Evolutionary conservation across 2,329 filamentous ascomycete species (phyloP), one percentile per base, ranked within the genome.

Genomic region (Canariomyces notabilis): DNA sequence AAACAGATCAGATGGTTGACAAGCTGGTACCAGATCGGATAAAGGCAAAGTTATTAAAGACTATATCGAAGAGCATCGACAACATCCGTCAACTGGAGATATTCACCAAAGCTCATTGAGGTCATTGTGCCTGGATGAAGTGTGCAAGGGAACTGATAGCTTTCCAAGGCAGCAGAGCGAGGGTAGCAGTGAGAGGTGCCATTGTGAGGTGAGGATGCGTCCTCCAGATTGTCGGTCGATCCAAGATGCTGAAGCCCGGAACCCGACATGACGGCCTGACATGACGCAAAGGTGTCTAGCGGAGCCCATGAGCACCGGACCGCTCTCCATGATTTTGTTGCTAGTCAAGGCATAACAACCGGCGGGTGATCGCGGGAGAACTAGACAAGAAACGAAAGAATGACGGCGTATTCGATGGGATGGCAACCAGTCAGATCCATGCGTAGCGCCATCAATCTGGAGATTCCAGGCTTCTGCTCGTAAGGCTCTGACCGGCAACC

Each of bases 401-500:
- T 44, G 40, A 48, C 42, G 45, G 42, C 39, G 36, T 40, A 22
- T n/a, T 37, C 29, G 15, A 20, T 9, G 23, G n/a, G 21, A 32
- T 31, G 19, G 37, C 15, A 38, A 19, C 48, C 50, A 48, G 41
- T 49, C 37, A 51, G 34, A 44, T 41, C 18, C 29, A 26, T 26
- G 33, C 44, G 38, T 29, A 18, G 20, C 32, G 14, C 22, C 31
- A 36, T 15, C 12, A 29, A 36, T 43, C 41, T 6, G n/a, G 21
- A 23, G 29, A 22, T 5, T 20, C 47, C 44, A 50, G 44, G 32
- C 48, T 43, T 52, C 23, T 39, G 29, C 16, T 46, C 23, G 23
- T 46, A 42, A 46, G 51, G 50, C 42, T 56, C 50, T 49, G 45
- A 55, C 53, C 55, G 55, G 55, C 53, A 53, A 47, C 53, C 55